Conservation (phyloP, 169 alveolate genomes). For the Plasmodium gallinaceum region DNA sequence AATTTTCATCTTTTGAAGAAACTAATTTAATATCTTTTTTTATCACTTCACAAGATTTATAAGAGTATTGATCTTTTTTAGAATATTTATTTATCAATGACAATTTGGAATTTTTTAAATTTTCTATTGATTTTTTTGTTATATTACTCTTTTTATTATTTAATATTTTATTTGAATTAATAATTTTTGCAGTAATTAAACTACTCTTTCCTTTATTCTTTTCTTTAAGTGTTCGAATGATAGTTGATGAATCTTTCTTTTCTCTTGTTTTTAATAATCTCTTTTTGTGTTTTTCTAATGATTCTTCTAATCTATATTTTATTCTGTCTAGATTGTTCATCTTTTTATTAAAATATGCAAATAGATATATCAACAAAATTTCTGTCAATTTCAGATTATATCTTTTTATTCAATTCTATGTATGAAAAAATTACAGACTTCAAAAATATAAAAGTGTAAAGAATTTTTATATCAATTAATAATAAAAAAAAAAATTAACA, state of each 20-base stretch:
- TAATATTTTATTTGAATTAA: neutral
- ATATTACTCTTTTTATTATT: neutral
- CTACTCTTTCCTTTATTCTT: conserved; percentile 13
- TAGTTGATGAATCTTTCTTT: neutral
- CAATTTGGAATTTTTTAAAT: conserved; percentile 6
- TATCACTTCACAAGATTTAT: neutral
- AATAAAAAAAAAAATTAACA: too few species aligned
- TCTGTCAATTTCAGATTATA: too few species aligned
- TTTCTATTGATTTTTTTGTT: neutral
- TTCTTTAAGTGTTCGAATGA: neutral
- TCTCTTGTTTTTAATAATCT: conserved; percentile 45
- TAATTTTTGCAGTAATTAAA: neutral
- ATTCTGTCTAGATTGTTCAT: conserved; percentile 49
- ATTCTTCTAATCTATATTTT: conserved; percentile 41
- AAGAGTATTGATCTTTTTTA: neutral
- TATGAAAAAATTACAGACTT: too few species aligned
- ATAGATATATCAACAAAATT: too few species aligned
- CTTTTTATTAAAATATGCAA: neutral
- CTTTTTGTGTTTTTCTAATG: conserved; percentile 39
- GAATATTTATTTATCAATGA: neutral
- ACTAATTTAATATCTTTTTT: neutral
- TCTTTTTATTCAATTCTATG: too few species aligned
- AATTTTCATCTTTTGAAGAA: too few species aligned
- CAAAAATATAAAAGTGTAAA: too few species aligned
- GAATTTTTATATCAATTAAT: too few species aligned